Conservation (phyloP, 78 protist species). For the Dictyostelium brefeldianum region DNA sequence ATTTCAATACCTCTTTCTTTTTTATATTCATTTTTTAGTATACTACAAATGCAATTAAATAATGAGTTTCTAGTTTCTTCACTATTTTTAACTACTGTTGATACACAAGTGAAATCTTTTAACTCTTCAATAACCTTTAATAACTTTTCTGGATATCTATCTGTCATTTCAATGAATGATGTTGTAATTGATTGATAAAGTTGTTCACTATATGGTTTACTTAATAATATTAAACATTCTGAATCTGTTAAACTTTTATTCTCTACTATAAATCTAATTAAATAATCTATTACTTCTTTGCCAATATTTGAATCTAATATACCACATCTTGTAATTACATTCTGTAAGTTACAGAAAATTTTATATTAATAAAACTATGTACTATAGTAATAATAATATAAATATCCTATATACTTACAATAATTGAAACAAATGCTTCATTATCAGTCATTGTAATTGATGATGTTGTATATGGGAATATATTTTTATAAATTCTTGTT, state of each 20-base stretch:
- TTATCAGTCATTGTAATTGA: conserved; percentile 21
- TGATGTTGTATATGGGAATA: conserved; percentile 48
- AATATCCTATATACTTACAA: conserved; percentile 38
- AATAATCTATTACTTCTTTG: conserved; percentile 35
- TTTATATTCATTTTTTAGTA: conserved; percentile 44
- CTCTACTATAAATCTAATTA: conserved; percentile 39
- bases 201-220: conserved; percentile 24
- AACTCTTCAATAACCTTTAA: conserved; percentile 21
- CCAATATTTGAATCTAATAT: conserved; percentile 59
- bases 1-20: conserved; percentile 56
- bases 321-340: conserved; percentile 64
- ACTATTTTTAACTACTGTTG: conserved; percentile 6
- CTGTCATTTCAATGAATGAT: conserved; percentile 36
- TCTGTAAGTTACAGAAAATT: neutral
- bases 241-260: conserved; percentile 1
- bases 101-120: conserved; percentile 24
- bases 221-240: conserved; percentile 1
- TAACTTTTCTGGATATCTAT: conserved; percentile 49
- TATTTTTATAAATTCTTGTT: conserved; percentile 34
- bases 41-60: conserved; percentile 29
- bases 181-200: conserved; percentile 30
- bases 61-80: neutral
- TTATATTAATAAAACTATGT: neutral
- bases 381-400: neutral
- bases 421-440: conserved; percentile 54